These are phyloP conservation scores for Herpetospermum pedunculosum DNA, from an alignment of 306 rosid species.

Conservation along the genomic window DNA sequence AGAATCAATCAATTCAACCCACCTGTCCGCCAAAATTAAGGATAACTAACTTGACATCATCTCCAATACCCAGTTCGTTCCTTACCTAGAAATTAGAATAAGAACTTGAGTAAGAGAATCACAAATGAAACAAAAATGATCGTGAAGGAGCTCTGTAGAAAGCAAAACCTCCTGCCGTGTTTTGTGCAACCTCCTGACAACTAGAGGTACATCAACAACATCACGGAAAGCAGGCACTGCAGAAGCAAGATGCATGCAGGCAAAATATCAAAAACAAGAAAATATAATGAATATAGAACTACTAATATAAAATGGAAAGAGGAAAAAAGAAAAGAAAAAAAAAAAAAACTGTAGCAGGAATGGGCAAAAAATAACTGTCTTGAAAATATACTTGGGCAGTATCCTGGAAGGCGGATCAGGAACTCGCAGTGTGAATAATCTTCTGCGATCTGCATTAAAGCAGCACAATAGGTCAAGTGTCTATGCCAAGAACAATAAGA, in stretches of 20 bases:
- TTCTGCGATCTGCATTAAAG: slow-evolving; percentile 61
- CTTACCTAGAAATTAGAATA: slow-evolving; percentile 72
- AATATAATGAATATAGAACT: neutral
- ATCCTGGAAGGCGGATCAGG: slow-evolving; percentile 95
- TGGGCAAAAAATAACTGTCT: neutral
- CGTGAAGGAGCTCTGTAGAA: slow-evolving; percentile 10
- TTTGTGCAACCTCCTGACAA: slow-evolving; percentile 86
- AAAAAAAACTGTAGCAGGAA: neutral
- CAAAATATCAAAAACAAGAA: neutral
- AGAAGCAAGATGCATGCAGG: neutral
- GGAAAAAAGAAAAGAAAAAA: neutral
- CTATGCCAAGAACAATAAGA: slow-evolving; percentile 5
- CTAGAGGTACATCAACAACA: slow-evolving; percentile 82
- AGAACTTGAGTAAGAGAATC: slow-evolving; percentile 8
- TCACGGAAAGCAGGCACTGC: slow-evolving; percentile 97
- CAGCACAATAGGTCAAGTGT: slow-evolving; percentile 7
- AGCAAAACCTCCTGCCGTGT: slow-evolving; percentile 70
- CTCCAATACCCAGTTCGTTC: slow-evolving; percentile 60
- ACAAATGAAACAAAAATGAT: slow-evolving; percentile 4
- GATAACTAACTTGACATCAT: slow-evolving; percentile 64
- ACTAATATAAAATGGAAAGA: neutral
- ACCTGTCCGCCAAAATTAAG: slow-evolving; percentile 99
- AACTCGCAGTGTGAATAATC: slow-evolving; percentile 95
- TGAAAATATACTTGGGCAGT: slow-evolving; percentile 74
- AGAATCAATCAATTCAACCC: neutral